Conservation (phyloP, 805 yeast genomes). For the Clavispora carvajalis region DNA sequence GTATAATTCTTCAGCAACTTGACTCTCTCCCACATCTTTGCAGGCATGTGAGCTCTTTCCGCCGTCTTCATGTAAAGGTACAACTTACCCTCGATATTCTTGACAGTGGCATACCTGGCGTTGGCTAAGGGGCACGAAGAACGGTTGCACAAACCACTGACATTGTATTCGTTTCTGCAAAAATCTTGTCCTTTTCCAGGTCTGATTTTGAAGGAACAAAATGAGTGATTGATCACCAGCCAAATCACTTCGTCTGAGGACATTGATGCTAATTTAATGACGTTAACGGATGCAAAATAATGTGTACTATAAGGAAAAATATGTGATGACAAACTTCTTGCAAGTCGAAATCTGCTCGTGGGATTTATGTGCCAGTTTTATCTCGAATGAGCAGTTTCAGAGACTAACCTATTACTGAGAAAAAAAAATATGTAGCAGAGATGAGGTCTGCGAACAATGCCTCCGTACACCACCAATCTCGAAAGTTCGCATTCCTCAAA, state of each 20-base stretch:
- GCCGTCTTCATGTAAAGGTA: conserved; percentile 94
- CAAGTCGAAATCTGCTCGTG: background rate
- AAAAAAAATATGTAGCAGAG: conserved; percentile 4
- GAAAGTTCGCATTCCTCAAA: background rate
- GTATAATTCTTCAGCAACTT: conserved; percentile 84
- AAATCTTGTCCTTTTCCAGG: conserved; percentile 87
- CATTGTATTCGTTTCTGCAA: conserved; percentile 95
- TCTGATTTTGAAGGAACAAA: conserved; percentile 89
- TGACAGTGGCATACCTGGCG: conserved; percentile 84
- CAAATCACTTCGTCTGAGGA: conserved; percentile 81
- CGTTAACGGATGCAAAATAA: background rate
- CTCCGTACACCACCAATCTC: conserved; percentile 9
- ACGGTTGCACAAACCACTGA: conserved; percentile 87
- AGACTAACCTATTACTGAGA: background rate
- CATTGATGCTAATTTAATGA: conserved; percentile 17
- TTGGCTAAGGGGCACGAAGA: conserved; percentile 96
- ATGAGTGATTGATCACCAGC: conserved; percentile 94
- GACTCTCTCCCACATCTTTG: conserved; percentile 91
- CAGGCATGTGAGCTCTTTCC: conserved; percentile 95
- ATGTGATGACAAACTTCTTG: background rate
- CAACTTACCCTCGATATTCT: conserved; percentile 70
- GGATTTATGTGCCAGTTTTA: background rate
- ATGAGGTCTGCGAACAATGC: conserved; percentile 2
- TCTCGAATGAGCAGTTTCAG: background rate
- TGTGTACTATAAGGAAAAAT: background rate